Evolutionary conservation across 164 flowering plant genomes (phyloP), one percentile per base, ranked within the genome.

Genomic region (Dillenia suffruticosa): DNA sequence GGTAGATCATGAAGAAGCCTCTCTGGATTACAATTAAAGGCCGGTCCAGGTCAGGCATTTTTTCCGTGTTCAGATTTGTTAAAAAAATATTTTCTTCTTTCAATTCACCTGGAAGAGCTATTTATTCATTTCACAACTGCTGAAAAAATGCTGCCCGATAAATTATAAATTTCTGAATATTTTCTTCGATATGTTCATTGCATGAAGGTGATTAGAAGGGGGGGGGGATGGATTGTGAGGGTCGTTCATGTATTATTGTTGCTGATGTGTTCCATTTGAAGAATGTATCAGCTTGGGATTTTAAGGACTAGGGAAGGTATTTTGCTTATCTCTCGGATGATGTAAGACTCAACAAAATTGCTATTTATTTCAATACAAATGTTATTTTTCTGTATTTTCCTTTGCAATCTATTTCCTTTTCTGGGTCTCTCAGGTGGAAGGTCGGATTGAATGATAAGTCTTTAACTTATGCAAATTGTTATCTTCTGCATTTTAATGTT

Each of bases 331-430:
- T 32, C 40, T 46, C 61, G 32, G 44, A 40, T 56, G 69, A 56
- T 70, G 69, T 65, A 64, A 64, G 51, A 64, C 62, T 57, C 46
- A 70, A 61, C 52, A 22, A 65, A 45, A 12, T 59, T 49, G 40
- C 24, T 56, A 43, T 57, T 56, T 65, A 51, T 55, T 56, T 56
- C 54, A 57, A 46, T 62, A 52, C 58, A 56, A 62, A 57, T 50
- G 46, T 52, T 52, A 56, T 4, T 32, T 46, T 9, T 45, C 52
- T 52, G 5, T 45, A 32, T 47, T 24, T 43, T 44, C 15, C 44
- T 14, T 1, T 44, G 40, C 40, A 32, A 32, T 32, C 40, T 32
- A 32, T 32, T 32, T 4, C 0, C 5, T 6, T 5, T 32, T 32
- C 6, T 32, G 40, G 40, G 40, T 32, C 4, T 32, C 40, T 32